Evolutionary conservation across 2,329 filamentous ascomycete species (phyloP).

Genomic region (Penicillium sp.): DNA sequence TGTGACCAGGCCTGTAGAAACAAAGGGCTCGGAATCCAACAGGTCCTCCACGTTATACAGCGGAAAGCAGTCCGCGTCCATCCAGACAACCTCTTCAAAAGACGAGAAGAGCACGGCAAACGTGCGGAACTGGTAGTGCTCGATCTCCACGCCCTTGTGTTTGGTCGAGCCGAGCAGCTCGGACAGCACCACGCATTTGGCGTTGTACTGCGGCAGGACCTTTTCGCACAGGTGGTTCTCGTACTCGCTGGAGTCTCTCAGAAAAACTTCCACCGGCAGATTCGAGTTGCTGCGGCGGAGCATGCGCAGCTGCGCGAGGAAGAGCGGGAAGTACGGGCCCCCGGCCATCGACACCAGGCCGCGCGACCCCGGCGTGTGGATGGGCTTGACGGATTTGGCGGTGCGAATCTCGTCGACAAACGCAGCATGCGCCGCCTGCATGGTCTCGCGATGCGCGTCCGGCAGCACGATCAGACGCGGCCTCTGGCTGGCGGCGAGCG

Average conservation of each 20-base stretch:
- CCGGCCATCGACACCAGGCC: constrained; percentile 53
- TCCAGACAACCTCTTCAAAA: constrained; percentile 56
- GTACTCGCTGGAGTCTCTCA: constrained; percentile 38
- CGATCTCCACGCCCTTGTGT: constrained; percentile 30
- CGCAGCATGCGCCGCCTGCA: constrained; percentile 37
- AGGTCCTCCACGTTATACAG: constrained; percentile 43
- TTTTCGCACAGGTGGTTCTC: constrained; percentile 38
- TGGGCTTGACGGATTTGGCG: constrained; percentile 27
- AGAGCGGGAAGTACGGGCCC: constrained; percentile 46
- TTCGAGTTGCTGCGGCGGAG: constrained; percentile 49
- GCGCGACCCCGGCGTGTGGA: constrained; percentile 36
- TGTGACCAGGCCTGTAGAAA: constrained; percentile 50
- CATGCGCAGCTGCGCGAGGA: constrained; percentile 50
- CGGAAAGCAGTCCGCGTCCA: constrained; percentile 57
- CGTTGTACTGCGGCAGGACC: constrained; percentile 39
- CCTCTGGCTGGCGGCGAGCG: constrained; percentile 24
- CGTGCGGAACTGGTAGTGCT: constrained; percentile 54
- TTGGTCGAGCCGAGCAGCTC: constrained; percentile 33
- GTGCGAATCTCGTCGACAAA: constrained; percentile 35
- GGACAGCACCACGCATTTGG: constrained; percentile 40
- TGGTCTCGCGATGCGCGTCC: constrained; percentile 29
- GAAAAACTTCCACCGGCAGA: constrained; percentile 47
- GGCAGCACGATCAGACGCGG: constrained; percentile 34
- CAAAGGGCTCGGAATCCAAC: constrained; percentile 52
- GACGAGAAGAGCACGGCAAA: constrained; percentile 57